A percentile compares a stretch with the other conserved stretches of the same genome.
phyloP scores from a whole-genome alignment of 2,329 filamentous ascomycete genomes.

The Thielaviopsis musarum region DNA sequence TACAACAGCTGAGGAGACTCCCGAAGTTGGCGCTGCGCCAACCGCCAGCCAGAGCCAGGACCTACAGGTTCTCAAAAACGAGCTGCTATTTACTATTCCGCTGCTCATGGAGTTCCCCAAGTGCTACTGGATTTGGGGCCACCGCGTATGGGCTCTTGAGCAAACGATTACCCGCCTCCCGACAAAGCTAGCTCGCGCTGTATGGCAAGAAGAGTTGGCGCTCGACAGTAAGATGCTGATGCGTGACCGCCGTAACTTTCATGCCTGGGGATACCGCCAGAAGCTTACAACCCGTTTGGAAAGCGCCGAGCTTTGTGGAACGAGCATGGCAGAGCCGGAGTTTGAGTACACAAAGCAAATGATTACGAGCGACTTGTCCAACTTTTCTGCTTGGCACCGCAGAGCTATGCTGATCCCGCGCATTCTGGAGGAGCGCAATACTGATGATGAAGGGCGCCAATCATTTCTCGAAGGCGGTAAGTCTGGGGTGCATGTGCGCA shows the following conservation, averaged over 20 bases:
- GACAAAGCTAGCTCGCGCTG: slow-evolving; percentile 32
- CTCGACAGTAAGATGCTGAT: slow-evolving; percentile 78
- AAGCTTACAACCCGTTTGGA: slow-evolving; percentile 64
- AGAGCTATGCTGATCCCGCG: slow-evolving; percentile 68
- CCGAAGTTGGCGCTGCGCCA: neutral
- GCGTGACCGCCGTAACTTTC: slow-evolving; percentile 80
- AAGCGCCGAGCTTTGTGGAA: slow-evolving; percentile 30
- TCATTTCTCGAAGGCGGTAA: slow-evolving; percentile 55
- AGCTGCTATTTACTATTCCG: slow-evolving; percentile 69
- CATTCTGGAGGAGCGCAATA: slow-evolving; percentile 53
- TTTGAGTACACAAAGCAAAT: slow-evolving; percentile 83
- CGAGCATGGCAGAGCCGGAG: slow-evolving; percentile 59
- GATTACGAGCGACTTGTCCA: slow-evolving; percentile 72
- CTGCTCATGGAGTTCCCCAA: slow-evolving; percentile 78
- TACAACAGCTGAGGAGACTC: slow-evolving; percentile 31
- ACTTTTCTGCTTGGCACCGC: slow-evolving; percentile 95
- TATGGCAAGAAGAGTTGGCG: slow-evolving; percentile 75
- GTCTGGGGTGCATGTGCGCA: slow-evolving; percentile 2
- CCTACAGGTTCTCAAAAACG: slow-evolving; percentile 44
- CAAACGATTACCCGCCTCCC: slow-evolving; percentile 51
- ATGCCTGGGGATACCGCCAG: slow-evolving; percentile 86
- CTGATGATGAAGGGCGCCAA: slow-evolving; percentile 44
- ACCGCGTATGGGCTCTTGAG: slow-evolving; percentile 69
- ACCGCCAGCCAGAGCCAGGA: slow-evolving; percentile 14
- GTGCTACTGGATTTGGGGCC: slow-evolving; percentile 99